Evolutionary conservation across 768 basidiomycete genomes (phyloP), one percentile per base, ranked within the genome.

Genomic region (Suillus variegatus): DNA sequence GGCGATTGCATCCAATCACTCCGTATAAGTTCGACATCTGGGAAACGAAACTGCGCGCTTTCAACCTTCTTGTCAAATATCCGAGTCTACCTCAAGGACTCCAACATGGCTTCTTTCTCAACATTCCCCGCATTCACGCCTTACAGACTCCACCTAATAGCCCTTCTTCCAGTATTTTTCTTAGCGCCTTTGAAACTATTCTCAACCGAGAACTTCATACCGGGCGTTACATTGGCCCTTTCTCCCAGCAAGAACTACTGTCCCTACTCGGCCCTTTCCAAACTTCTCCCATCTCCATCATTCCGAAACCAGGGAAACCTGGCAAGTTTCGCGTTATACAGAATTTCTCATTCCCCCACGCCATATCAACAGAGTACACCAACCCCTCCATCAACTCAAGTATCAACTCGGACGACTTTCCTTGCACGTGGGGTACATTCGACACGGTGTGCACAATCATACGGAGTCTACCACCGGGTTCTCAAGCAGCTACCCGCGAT

Each of bases 341-440:
- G 14, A 41, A 41, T 5, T 41, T 41, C 4, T 41, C 40, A 2
- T 41, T 41, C 13, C 40, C 40, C 56, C 3, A 56, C 25, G 25
- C 25, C 25, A 25, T 25, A 25, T 25, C 25, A 25, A 25, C 25
- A 25, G 25, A 25, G 25, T 61, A 79, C 54, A 41, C 65, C 18
- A 81, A 79, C 57, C 63, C 63, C 2, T 81, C 80, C 0, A 76
- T 81, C 52, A 82, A 81, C 60, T 63, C 62, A 1, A n/a, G 54
- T 32, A 80, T 84, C 28, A 56, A 78, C 57, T 71, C 79, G 0
- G 60, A 69, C 32, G 16, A 64, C 10, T 75, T 76, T 64, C 82
- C 82, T 0, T 84, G 81, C 70, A 79, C 78, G 0, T 84, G 80
- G 82, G 80, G 82, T 0, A 25, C 25, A 1, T 25, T 25, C 25